Evolutionary conservation across 768 basidiomycete species (phyloP).

Genomic region (Candolleomyces aberdarensis): DNA sequence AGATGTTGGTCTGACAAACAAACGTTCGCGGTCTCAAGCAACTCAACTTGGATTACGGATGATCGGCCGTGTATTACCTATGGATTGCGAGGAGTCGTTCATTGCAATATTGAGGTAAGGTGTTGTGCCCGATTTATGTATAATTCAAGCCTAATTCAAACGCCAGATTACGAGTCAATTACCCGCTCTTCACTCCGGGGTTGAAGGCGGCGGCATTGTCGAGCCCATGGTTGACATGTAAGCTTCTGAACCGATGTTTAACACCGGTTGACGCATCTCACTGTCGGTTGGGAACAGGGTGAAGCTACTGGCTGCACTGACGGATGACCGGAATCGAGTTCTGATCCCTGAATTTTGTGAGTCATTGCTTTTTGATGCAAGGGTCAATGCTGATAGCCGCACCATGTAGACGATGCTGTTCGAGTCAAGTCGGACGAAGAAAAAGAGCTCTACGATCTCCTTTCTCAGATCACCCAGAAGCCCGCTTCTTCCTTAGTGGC

Average conservation of each 20-base stretch:
- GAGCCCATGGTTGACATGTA: constrained; percentile 97
- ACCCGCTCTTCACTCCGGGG: constrained; percentile 89
- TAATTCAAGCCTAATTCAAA: background rate
- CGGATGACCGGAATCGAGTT: constrained; percentile 54
- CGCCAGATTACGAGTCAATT: constrained; percentile 62
- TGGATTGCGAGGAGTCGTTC: constrained; percentile 91
- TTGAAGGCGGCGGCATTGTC: constrained; percentile 82
- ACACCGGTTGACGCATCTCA: background rate
- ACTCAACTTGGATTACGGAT: constrained; percentile 96
- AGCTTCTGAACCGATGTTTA: background rate
- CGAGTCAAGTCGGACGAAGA: constrained; percentile 68
- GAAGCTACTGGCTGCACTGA: constrained; percentile 70
- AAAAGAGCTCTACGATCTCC: constrained; percentile 58
- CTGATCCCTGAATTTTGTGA: constrained; percentile 81
- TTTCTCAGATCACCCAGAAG: constrained; percentile 66
- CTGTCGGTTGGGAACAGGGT: constrained; percentile 45
- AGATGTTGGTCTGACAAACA: too few species aligned
- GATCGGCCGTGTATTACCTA: constrained; percentile 92
- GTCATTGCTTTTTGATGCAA: constrained; percentile 23
- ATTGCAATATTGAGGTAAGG: constrained; percentile 71
- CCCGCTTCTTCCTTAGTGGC: constrained; percentile 68
- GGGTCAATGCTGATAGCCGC: background rate
- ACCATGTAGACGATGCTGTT: constrained; percentile 66
- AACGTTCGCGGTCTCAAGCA: constrained; percentile 39
- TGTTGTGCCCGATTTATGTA: background rate